These are phyloP conservation scores for Cladosporium cucumerinum DNA, from an alignment of 2,329 filamentous ascomycete species.

Conservation along the genomic window DNA sequence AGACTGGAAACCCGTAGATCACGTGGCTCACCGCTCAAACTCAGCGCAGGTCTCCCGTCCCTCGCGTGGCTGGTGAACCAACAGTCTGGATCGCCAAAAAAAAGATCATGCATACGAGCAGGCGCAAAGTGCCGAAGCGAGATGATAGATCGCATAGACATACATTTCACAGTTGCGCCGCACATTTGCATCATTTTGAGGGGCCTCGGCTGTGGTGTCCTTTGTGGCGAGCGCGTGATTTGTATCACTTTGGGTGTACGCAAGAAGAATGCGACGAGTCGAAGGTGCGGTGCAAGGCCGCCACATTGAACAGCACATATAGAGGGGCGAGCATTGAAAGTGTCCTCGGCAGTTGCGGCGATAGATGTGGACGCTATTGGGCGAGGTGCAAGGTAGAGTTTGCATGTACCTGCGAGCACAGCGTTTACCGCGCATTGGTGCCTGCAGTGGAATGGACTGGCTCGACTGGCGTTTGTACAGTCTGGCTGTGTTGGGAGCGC, in stretches of 20 bases:
- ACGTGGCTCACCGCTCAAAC: slow-evolving; percentile 11
- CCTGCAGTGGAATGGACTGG: slow-evolving; percentile 1
- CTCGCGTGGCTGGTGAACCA: slow-evolving; percentile 11
- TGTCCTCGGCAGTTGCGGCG: slow-evolving; percentile 2
- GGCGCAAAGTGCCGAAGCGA: slow-evolving; percentile 13
- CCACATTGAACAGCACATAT: neutral
- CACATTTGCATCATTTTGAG: neutral
- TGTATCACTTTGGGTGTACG: neutral
- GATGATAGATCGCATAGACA: neutral
- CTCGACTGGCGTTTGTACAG: neutral
- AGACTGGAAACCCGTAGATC: neutral
- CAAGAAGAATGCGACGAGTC: neutral
- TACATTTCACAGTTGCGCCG: neutral
- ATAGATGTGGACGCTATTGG: neutral
- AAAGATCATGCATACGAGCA: neutral
- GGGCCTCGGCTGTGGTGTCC: neutral
- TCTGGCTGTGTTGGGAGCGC: neutral
- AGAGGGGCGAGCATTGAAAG: neutral
- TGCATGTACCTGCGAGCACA: slow-evolving; percentile 7
- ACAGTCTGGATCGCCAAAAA: neutral
- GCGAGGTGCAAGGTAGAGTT: neutral
- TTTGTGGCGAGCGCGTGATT: neutral
- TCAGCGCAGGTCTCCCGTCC: neutral
- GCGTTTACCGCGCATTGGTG: slow-evolving; percentile 3
- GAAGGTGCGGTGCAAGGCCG: neutral